Conservation (phyloP, 495 filamentous ascomycete genomes). For the Niebla homalea region DNA sequence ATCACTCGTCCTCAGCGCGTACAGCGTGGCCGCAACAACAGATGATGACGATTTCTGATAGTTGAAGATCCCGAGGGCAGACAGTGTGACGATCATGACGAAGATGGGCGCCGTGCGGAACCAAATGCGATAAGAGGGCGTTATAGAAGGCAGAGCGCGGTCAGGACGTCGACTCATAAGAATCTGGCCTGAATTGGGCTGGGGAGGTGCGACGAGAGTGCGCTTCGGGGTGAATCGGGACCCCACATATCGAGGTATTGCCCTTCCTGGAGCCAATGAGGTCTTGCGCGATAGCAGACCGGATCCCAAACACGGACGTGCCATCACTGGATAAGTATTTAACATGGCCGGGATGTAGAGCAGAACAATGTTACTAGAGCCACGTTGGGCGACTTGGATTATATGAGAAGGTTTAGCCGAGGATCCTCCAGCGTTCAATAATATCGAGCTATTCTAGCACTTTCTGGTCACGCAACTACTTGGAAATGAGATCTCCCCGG, state of each 20-base stretch:
- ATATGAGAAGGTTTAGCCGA: not conserved
- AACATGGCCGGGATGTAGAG: not conserved
- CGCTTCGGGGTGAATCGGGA: conserved; percentile 14
- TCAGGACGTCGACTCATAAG: conserved; percentile 70
- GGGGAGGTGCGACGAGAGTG: conserved; percentile 36
- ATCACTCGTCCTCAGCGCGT: conserved; percentile 71
- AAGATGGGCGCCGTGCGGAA: conserved; percentile 45
- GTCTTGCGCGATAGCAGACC: no score
- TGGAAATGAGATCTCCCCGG: no score
- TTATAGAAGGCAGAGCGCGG: conserved; percentile 52
- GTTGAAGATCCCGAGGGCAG: conserved; percentile 84
- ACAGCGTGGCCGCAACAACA: conserved; percentile 73
- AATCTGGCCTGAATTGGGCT: conserved; percentile 40
- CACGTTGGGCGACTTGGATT: not conserved
- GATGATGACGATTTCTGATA: conserved; percentile 84
- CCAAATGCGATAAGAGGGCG: conserved; percentile 28
- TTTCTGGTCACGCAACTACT: no score
- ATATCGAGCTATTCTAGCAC: no score
- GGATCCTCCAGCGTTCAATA: not conserved
- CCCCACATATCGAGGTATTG: no score
- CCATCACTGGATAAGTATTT: not conserved
- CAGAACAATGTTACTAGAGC: no score
- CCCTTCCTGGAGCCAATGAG: no score
- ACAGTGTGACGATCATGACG: conserved; percentile 42
- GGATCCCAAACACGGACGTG: no score